Evolutionary conservation across 768 basidiomycete species (phyloP).

Genomic region (Rhizopogon rudus): DNA sequence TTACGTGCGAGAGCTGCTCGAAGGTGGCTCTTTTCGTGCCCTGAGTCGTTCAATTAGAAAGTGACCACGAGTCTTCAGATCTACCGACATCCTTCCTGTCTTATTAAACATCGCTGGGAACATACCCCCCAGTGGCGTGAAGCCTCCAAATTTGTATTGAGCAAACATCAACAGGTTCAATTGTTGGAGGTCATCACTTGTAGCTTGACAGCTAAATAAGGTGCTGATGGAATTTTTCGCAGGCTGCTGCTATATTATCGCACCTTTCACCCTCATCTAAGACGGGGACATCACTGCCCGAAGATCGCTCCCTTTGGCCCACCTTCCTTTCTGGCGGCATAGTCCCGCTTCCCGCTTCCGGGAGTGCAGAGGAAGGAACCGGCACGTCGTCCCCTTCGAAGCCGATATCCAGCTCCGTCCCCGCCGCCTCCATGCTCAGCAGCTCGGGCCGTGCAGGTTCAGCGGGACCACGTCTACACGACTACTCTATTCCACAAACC

Average conservation of each 20-base stretch:
- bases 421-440: slow-evolving; percentile 26
- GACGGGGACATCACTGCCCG: slow-evolving; percentile 76
- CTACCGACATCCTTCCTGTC: slow-evolving; percentile 88
- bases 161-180: slow-evolving; percentile 97
- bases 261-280: slow-evolving; percentile 67
- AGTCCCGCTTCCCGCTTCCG: slow-evolving; percentile 45
- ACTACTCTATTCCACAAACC: slow-evolving; percentile 49
- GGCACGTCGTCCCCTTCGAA: slow-evolving; percentile 10
- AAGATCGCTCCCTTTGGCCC: slow-evolving; percentile 92
- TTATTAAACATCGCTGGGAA: slow-evolving; percentile 98
- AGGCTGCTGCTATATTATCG: slow-evolving; percentile 94
- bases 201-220: not conserved
- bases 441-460: slow-evolving; percentile 24
- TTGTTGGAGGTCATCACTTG: slow-evolving; percentile 67
- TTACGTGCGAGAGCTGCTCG: slow-evolving; percentile 90
- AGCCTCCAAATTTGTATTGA: slow-evolving; percentile 83
- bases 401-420: slow-evolving; percentile 51
- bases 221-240: slow-evolving; percentile 9
- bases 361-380: slow-evolving; percentile 17
- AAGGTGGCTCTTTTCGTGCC: slow-evolving; percentile 51
- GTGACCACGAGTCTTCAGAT: slow-evolving; percentile 38
- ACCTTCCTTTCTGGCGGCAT: slow-evolving; percentile 71
- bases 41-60: not conserved
- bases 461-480: slow-evolving; percentile 58
- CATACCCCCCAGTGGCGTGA: slow-evolving; percentile 96